Evolutionary conservation across 495 filamentous ascomycete genomes (phyloP), one percentile per base, ranked within the genome.

Genomic region (Hypomontagnella submonticulosa): DNA sequence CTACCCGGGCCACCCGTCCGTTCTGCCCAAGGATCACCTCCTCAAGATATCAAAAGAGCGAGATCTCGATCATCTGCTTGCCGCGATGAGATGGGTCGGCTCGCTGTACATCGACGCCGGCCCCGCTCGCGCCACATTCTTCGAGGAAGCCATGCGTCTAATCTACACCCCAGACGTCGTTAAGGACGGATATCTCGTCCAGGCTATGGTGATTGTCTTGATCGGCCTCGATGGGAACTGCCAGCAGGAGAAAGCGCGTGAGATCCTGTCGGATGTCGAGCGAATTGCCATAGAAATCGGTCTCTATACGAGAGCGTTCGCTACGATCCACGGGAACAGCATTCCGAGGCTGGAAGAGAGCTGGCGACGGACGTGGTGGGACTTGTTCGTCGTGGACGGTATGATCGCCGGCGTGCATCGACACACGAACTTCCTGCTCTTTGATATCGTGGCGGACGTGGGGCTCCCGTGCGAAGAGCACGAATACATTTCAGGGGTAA

Each of bases 311-410:
- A 76, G 79, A 49, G 70, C 77, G 15, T 85, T 81, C 67, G 81
- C 84, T 16, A 64, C 75, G 1, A 57, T 78, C 2, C 72, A 82
- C 52, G 82, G 81, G n/a, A 73, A 73, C 37, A 77, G 78, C 16
- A 79, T 81, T 46, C 76, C 77, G 15, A 76, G 83, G 30, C 59
- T 84, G 33, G 84, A 84, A 64, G 93, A 97, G 71, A 89, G 89
- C 70, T 87, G 91, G 83, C 83, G 92, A 20, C 84, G 93, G 38
- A 96, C 92, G 12, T 96, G 92, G 92, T 97, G 92, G 92, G 91
- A 96, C 66, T 75, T 97, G 47, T 96, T 89, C 70, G 85, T 93
- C 40, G 84, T 92, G 11, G 92, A 96, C 62, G 88, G 88, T 34
- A 83, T 85, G 84, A 76, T 86, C 61, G 81, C 84, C 60, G 84